Conservation (phyloP, 164 flowering plant species). For the Pachysandra terminalis region DNA sequence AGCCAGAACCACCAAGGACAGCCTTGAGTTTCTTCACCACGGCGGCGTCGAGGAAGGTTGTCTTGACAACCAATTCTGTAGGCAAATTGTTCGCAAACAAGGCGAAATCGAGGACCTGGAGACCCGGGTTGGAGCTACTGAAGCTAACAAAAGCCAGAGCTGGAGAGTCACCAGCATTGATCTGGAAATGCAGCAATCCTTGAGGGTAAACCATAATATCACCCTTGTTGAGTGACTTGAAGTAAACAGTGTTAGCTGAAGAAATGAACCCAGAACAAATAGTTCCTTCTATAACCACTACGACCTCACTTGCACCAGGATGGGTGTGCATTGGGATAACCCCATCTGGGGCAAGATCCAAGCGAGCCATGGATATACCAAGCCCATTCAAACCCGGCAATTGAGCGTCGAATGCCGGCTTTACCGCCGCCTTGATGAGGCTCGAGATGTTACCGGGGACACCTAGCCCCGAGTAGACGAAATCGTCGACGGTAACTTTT, state of each 20-base stretch:
- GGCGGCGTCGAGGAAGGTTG: too few relatives aligned
- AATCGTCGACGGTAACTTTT: constrained; percentile 30
- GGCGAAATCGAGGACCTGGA: constrained; percentile 36
- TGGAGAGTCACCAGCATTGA: too few relatives aligned
- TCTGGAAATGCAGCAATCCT: constrained; percentile 37
- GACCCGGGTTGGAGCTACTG: constrained; percentile 41
- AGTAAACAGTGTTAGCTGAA: constrained; percentile 27
- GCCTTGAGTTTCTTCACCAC: too few relatives aligned
- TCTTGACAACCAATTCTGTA: constrained; percentile 24
- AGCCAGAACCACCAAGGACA: too few relatives aligned
- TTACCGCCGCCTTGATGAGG: constrained; percentile 38
- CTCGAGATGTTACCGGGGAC: constrained; percentile 38
- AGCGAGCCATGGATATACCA: constrained; percentile 34
- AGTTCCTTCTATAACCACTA: constrained; percentile 29
- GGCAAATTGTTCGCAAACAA: constrained; percentile 37
- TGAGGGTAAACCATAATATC: constrained; percentile 46
- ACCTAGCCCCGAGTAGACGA: constrained; percentile 29
- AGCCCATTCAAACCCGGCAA: constrained; percentile 47
- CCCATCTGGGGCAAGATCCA: constrained; percentile 36
- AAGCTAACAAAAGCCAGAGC: constrained; percentile 30
- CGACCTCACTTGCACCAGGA: constrained; percentile 36
- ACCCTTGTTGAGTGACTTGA: constrained; percentile 29
- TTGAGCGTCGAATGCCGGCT: constrained; percentile 31
- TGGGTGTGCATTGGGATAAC: constrained; percentile 53
- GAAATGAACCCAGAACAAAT: constrained; percentile 39